Conservation (phyloP, 352 stramenopile species). For the Phytophthora constricta region DNA sequence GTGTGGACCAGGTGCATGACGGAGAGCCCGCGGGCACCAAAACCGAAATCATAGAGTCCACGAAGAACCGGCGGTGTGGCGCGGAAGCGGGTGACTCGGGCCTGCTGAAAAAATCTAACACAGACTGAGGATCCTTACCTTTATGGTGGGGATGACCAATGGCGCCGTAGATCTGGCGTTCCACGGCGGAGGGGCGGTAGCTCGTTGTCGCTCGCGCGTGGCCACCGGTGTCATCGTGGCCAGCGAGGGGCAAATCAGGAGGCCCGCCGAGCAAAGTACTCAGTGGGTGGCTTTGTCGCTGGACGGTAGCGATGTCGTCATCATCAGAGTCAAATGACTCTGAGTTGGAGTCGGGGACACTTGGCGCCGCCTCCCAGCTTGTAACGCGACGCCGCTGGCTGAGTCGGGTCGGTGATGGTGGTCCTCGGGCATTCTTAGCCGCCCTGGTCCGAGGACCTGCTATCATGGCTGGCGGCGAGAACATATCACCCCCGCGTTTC, state of each 20-base stretch:
- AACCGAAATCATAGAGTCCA: neutral
- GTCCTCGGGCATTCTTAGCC: neutral
- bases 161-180: neutral
- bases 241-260: neutral
- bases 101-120: neutral
- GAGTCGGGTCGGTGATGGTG: neutral
- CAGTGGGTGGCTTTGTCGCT: neutral
- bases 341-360: neutral
- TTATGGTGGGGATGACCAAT: neutral
- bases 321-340: neutral
- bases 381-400: neutral
- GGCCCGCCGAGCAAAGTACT: neutral
- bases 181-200: neutral
- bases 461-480: neutral
- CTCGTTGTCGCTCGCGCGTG: neutral
- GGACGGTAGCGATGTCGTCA: neutral
- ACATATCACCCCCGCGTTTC: slow-evolving; percentile 3
- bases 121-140: neutral
- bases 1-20: neutral
- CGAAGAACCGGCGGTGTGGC: neutral
- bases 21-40: neutral
- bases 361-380: neutral
- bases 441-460: neutral
- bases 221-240: too few species aligned
- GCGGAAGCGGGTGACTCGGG: neutral